Evolutionary conservation across 2,329 filamentous ascomycete genomes (phyloP).

Genomic region (Pseudohalonectria lignicola): DNA sequence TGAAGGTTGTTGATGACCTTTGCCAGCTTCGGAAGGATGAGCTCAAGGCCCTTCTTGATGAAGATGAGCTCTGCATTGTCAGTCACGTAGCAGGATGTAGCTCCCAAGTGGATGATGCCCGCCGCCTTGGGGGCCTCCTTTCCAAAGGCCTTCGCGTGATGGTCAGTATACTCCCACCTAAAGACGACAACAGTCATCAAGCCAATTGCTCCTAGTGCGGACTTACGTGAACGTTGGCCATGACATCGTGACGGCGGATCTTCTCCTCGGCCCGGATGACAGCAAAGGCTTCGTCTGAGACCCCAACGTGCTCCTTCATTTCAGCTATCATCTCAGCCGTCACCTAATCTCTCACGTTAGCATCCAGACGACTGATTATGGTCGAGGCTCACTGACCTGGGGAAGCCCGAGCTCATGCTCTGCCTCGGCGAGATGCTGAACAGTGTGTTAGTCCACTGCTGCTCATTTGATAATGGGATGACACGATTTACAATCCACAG

Average conservation of each 20-base stretch:
- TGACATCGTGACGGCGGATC: conserved; percentile 3
- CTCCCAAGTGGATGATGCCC: conserved; percentile 72
- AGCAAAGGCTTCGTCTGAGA: conserved; percentile 2
- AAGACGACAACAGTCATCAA: too few relatives aligned
- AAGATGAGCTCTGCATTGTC: conserved; percentile 74
- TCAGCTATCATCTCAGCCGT: conserved; percentile 1
- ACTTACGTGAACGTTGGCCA: conserved; percentile 1
- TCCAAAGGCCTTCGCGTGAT: background rate
- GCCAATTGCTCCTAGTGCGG: too few relatives aligned
- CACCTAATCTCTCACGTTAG: too few relatives aligned
- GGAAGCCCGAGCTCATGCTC: conserved; percentile 62
- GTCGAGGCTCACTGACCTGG: too few relatives aligned
- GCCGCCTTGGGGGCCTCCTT: conserved; percentile 42
- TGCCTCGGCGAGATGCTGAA: conserved; percentile 58
- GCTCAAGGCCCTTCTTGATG: conserved; percentile 60
- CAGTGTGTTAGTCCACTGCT: background rate
- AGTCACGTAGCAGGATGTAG: conserved; percentile 49
- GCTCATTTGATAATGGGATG: background rate
- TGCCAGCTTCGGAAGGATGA: conserved; percentile 69
- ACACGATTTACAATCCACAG: conserved; percentile 52
- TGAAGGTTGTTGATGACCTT: conserved; percentile 67
- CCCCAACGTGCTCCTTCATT: background rate
- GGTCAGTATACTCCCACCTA: too few relatives aligned
- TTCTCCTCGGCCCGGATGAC: conserved; percentile 3
- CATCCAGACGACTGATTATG: too few relatives aligned